phyloP scores from a whole-genome alignment of 2,329 filamentous ascomycete genomes.

The Aspergillus fijiensis region DNA sequence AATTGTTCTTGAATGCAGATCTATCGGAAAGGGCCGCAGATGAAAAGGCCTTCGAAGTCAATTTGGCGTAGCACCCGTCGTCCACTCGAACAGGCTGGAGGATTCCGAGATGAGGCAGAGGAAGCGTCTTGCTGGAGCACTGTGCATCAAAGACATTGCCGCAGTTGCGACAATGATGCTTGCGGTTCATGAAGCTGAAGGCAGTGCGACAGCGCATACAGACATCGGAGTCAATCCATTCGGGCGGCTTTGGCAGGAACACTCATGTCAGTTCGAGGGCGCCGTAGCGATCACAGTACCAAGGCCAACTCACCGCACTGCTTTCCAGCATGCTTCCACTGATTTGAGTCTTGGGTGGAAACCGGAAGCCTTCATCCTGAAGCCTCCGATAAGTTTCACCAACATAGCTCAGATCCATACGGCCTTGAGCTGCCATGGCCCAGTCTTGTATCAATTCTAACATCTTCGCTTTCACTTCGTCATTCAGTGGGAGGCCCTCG shows the following conservation, averaged over 20 bases:
- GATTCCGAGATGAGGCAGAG: conserved; percentile 90
- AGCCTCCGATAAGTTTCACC: conserved; percentile 80
- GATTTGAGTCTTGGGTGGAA: conserved; percentile 82
- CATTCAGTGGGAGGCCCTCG: conserved; percentile 72
- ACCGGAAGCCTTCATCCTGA: conserved; percentile 81
- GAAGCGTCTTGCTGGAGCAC: conserved; percentile 84
- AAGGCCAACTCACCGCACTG: conserved; percentile 68
- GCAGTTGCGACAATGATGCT: conserved; percentile 97
- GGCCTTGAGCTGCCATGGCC: conserved; percentile 84
- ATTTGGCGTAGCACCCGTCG: conserved; percentile 88
- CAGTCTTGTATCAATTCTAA: conserved; percentile 91
- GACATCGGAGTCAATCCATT: conserved; percentile 97
- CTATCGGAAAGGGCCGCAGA: conserved; percentile 43
- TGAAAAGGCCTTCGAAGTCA: conserved; percentile 68
- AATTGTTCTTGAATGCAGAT: conserved; percentile 46
- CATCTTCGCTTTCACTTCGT: conserved; percentile 84
- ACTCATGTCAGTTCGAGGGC: not conserved
- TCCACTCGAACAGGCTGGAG: conserved; percentile 88
- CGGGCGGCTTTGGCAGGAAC: conserved; percentile 66
- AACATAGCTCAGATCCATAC: conserved; percentile 80
- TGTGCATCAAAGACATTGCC: conserved; percentile 96
- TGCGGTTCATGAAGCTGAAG: conserved; percentile 97
- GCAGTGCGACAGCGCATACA: conserved; percentile 96
- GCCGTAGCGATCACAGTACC: not conserved
- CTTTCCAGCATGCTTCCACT: conserved; percentile 98